These are phyloP conservation scores for Capsicum chinense DNA, from an alignment of 257 asterid genomes.

Conservation along the genomic window DNA sequence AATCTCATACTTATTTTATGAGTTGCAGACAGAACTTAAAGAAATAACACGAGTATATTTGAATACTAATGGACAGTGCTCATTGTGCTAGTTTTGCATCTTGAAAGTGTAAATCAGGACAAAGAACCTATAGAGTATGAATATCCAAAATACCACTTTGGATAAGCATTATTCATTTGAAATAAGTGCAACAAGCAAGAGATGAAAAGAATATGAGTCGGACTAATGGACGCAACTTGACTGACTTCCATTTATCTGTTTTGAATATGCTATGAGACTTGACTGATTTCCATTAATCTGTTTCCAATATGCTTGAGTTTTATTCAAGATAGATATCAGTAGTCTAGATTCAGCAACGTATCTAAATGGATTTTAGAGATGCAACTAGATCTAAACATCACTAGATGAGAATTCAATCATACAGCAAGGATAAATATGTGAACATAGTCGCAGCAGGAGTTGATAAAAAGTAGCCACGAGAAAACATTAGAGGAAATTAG, in stretches of 20 bases:
- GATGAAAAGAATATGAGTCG: not conserved
- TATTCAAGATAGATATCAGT: not conserved
- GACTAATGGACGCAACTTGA: not conserved
- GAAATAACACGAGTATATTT: not conserved
- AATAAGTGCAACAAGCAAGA: not conserved
- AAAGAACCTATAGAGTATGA: not conserved
- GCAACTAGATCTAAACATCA: not conserved
- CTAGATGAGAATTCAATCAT: constrained; percentile 4
- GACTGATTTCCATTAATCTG: not conserved
- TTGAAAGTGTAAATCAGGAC: not conserved
- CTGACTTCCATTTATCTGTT: not conserved
- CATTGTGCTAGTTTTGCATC: not conserved
- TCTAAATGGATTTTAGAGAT: constrained; percentile 2
- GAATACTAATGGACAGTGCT: not conserved
- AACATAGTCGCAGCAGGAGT: not conserved
- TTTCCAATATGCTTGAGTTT: not conserved
- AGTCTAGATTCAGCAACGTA: not conserved
- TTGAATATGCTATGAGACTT: not conserved
- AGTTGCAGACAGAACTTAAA: not conserved
- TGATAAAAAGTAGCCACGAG: not conserved
- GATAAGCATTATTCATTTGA: not conserved
- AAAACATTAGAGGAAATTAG: not conserved
- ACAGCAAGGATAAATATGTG: constrained; percentile 1
- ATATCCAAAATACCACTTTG: not conserved
- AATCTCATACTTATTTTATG: not conserved